Conservation (phyloP, 441 rosid genomes). For the Omphalea diandra region DNA sequence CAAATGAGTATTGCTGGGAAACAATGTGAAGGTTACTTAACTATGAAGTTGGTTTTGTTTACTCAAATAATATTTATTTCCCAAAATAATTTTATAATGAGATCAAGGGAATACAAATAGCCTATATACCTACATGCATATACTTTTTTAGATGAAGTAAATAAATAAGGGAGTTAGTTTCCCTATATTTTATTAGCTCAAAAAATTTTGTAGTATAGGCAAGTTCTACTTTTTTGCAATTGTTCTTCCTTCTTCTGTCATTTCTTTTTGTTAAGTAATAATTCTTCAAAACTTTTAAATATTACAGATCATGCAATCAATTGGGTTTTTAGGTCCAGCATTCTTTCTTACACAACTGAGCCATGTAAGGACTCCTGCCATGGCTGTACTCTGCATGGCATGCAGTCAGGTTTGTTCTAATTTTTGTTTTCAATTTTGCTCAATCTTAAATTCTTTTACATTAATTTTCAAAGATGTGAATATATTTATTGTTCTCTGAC, state of each 20-base stretch:
- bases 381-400: slow-evolving; percentile 99
- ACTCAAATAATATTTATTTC: neutral
- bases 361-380: slow-evolving; percentile 80
- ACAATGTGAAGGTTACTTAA: neutral
- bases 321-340: slow-evolving; percentile 95
- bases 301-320: slow-evolving; percentile 95
- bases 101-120: neutral
- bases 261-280: slow-evolving; percentile 6
- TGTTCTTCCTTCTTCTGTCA: neutral
- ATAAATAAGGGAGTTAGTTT: neutral
- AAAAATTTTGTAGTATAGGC: neutral
- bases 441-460: neutral
- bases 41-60: neutral
- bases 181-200: neutral
- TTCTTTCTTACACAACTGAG: slow-evolving; percentile 92
- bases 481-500: slow-evolving; percentile 6
- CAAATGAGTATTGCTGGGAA: neutral
- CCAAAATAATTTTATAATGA: neutral
- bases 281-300: slow-evolving; percentile 22
- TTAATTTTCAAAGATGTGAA: slow-evolving; percentile 8
- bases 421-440: slow-evolving; percentile 17
- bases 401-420: slow-evolving; percentile 82
- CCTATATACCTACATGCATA: neutral
- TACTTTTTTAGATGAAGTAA: neutral
- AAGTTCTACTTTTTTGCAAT: neutral